These are phyloP conservation scores for Carex scoparia DNA, from an alignment of 176 grass and related monocot species.

Conservation along the genomic window DNA sequence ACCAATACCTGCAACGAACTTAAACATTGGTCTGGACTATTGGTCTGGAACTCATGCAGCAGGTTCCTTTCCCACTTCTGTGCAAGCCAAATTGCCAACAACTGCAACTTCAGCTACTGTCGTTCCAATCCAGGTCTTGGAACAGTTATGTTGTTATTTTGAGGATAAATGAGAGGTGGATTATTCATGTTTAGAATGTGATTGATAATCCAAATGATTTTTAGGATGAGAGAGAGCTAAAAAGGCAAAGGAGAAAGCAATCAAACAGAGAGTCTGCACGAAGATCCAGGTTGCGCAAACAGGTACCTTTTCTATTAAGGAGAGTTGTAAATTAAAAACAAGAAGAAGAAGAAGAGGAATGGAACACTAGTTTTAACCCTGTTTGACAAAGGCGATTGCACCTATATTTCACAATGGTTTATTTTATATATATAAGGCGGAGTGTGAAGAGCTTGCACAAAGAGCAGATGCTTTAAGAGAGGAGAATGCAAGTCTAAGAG, in stretches of 20 bases:
- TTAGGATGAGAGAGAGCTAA: constrained; percentile 93
- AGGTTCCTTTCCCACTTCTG: constrained; percentile 22
- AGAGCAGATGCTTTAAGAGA: constrained; percentile 65
- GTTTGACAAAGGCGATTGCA: background rate
- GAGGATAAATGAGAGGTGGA: background rate
- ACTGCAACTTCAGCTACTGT: constrained; percentile 26
- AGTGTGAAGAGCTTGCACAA: constrained; percentile 83
- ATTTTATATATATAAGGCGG: constrained; percentile 43
- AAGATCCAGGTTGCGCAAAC: constrained; percentile 79
- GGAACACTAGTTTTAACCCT: background rate
- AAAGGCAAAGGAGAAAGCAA: constrained; percentile 90
- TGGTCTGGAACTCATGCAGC: constrained; percentile 10
- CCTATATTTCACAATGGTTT: background rate
- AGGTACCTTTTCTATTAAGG: constrained; percentile 39
- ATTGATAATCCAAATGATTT: constrained; percentile 18
- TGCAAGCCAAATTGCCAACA: constrained; percentile 23
- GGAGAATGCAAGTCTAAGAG: constrained; percentile 71
- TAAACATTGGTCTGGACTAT: constrained; percentile 26
- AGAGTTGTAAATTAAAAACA: background rate
- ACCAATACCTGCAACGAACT: constrained; percentile 22
- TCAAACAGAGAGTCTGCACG: constrained; percentile 96
- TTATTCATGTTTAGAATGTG: background rate
- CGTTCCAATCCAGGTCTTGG: constrained; percentile 24
- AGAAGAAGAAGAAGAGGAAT: background rate
- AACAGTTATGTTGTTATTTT: constrained; percentile 7